Evolutionary conservation across 805 yeast species (phyloP).

Genomic region (Suhomyces faveliae): DNA sequence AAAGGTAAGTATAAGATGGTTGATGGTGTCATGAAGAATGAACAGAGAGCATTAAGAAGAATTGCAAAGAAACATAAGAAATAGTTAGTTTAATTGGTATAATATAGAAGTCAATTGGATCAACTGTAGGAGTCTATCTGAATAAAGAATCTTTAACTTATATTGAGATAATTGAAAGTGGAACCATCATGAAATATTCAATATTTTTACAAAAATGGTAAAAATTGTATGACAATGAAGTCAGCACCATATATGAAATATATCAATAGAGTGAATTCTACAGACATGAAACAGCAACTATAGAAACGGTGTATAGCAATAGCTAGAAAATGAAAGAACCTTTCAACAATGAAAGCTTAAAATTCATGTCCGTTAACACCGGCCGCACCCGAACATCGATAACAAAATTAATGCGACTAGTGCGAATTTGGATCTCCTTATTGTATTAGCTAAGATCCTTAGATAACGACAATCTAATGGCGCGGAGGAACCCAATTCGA

Average conservation of each 20-base stretch:
- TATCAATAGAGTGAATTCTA: no score
- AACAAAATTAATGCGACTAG: background rate
- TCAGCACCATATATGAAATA: no score
- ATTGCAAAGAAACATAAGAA: constrained; percentile 84
- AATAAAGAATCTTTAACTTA: no score
- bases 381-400: background rate
- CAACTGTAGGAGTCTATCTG: background rate
- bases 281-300: no score
- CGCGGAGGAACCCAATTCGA: background rate
- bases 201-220: no score
- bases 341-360: background rate
- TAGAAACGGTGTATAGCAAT: no score
- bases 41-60: constrained; percentile 87
- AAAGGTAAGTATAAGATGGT: constrained; percentile 99
- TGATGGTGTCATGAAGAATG: constrained; percentile 97
- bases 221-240: no score
- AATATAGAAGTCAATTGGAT: background rate
- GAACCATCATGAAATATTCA: no score
- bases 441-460: background rate
- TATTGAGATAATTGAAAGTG: no score
- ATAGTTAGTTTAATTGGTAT: constrained; percentile 15
- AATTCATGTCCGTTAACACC: background rate
- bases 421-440: background rate
- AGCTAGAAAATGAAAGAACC: no score
- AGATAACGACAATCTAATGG: background rate